These are phyloP conservation scores for Drechslera avenae DNA, from an alignment of 2,329 filamentous ascomycete genomes.

Conservation along the genomic window DNA sequence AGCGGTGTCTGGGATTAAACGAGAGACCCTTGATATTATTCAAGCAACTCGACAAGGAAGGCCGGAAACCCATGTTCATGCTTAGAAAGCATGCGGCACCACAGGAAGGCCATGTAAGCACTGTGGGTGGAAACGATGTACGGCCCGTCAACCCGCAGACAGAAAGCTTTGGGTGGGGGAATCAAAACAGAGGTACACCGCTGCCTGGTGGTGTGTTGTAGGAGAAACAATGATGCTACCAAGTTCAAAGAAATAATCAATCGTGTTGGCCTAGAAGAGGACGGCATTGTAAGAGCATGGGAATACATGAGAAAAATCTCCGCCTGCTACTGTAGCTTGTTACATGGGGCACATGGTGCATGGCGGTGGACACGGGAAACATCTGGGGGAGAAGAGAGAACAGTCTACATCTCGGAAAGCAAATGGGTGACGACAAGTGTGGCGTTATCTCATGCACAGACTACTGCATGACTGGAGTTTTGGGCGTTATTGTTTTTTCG, in stretches of 20 bases:
- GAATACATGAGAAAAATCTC: no score
- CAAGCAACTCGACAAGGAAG: slow-evolving; percentile 95
- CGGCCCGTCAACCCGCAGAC: slow-evolving; percentile 27
- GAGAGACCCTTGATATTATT: slow-evolving; percentile 95
- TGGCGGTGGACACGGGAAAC: no score
- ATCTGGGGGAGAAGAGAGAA: no score
- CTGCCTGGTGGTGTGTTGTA: slow-evolving; percentile 34
- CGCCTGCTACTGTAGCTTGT: no score
- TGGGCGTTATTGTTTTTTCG: no score
- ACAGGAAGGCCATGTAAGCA: slow-evolving; percentile 53
- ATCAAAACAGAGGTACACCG: slow-evolving; percentile 31
- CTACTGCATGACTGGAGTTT: no score
- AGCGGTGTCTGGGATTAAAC: slow-evolving; percentile 87
- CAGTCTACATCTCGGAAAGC: no score
- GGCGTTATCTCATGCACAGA: no score
- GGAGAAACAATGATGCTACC: background rate
- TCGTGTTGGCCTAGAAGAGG: background rate
- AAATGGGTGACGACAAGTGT: no score
- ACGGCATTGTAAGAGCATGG: slow-evolving; percentile 7
- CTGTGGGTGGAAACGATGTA: slow-evolving; percentile 45
- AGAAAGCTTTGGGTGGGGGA: slow-evolving; percentile 32
- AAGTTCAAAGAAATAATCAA: background rate
- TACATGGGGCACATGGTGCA: no score
- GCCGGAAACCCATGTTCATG: slow-evolving; percentile 99
- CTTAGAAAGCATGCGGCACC: slow-evolving; percentile 70